Percentiles rank a stretch among this genome's conserved stretches.
phyloP scores from a whole-genome alignment of 805 yeast species.

The Saitoella complicata region DNA sequence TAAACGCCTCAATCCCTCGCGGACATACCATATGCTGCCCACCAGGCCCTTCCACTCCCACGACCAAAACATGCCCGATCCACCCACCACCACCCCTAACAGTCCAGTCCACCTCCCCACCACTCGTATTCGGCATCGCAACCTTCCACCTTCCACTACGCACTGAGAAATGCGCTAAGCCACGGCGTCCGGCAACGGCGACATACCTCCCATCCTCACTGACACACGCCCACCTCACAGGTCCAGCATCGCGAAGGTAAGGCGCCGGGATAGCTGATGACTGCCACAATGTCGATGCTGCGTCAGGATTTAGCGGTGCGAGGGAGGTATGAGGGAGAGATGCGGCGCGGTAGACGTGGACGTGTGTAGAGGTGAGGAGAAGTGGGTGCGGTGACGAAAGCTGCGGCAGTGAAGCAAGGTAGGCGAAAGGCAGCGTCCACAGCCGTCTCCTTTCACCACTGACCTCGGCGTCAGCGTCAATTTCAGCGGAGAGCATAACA shows the following conservation, averaged over 20 bases:
- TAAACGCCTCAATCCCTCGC: background rate
- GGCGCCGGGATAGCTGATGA: conserved; percentile 30
- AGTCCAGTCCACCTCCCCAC: conserved; percentile 21
- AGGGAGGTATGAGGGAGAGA: conserved; percentile 31
- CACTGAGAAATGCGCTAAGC: conserved; percentile 29
- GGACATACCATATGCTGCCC: conserved; percentile 9
- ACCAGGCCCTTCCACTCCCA: conserved; percentile 18
- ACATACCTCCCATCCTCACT: conserved; percentile 33
- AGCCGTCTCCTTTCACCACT: conserved; percentile 18
- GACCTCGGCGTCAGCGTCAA: conserved; percentile 11
- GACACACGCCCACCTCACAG: conserved; percentile 26
- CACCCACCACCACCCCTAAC: conserved; percentile 25
- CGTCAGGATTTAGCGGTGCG: conserved; percentile 27
- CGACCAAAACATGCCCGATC: conserved; percentile 24
- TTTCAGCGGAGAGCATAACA: conserved; percentile 19
- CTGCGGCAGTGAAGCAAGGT: background rate
- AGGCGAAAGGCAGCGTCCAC: conserved; percentile 9
- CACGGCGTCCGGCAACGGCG: conserved; percentile 35
- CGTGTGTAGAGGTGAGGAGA: conserved; percentile 27
- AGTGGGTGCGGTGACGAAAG: conserved; percentile 8
- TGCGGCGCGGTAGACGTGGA: conserved; percentile 26
- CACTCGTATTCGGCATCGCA: conserved; percentile 20
- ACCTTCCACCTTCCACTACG: conserved; percentile 32
- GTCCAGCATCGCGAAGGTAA: conserved; percentile 30
- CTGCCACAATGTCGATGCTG: conserved; percentile 33